Evolutionary conservation across 129 eudicot genomes (phyloP).

Genomic region (Chrysanthemum seticuspe): DNA sequence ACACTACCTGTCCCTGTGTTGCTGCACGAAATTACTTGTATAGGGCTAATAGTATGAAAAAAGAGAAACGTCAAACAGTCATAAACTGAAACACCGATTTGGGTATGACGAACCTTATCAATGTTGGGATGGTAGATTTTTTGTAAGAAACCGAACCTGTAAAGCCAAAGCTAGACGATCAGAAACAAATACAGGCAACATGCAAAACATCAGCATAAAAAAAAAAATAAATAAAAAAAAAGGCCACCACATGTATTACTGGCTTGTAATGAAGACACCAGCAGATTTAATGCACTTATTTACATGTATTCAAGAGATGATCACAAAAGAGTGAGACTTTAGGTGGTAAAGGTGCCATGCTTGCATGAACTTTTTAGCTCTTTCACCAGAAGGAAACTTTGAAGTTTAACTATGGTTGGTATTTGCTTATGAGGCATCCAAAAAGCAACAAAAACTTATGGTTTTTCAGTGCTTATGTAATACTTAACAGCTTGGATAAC

Average conservation of each 20-base stretch:
- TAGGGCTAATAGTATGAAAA: background rate
- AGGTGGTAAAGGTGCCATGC: background rate
- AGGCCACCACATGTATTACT: background rate
- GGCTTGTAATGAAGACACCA: background rate
- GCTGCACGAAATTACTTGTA: no score
- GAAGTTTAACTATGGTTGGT: no score
- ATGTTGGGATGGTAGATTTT: slow-evolving; percentile 96
- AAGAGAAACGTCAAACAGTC: slow-evolving; percentile 9
- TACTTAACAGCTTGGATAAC: no score
- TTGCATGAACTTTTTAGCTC: background rate
- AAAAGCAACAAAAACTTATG: no score
- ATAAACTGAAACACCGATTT: slow-evolving; percentile 1
- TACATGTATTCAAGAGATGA: background rate
- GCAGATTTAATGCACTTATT: background rate
- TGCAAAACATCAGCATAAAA: background rate
- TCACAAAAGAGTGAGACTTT: background rate
- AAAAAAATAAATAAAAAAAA: no score
- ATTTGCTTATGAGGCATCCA: no score
- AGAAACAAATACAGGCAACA: background rate
- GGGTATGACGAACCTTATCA: slow-evolving; percentile 62
- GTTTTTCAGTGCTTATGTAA: no score
- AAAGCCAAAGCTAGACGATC: slow-evolving; percentile 8
- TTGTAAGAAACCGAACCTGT: slow-evolving; percentile 92
- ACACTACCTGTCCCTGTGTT: no score
- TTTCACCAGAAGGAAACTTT: background rate